Base-by-base conservation (phyloP, 805 yeast species). In the Kuraishia hungarica region DNA sequence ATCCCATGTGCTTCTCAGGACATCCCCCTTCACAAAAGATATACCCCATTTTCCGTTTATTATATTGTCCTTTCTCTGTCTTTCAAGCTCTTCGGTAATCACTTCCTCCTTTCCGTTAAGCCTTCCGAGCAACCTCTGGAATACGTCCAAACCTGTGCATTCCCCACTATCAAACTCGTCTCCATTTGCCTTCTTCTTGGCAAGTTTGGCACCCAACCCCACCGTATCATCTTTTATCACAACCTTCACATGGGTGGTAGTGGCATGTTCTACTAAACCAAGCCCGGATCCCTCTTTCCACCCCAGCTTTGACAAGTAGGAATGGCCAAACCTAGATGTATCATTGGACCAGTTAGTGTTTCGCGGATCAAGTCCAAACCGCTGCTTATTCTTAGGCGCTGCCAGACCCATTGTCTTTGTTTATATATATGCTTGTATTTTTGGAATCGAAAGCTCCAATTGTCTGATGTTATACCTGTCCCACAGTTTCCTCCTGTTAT, bases 321-420 rank as follows among this genome's bases (percentile, higher is more conserved):
- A 82, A 67, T 88, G 97, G 0, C 99, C 99, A 64, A 93, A 93
- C 53, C 97, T 72, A 2, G 76, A 74, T 0, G 86, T 83, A 63
- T 89, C 89, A 65, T 90, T 90, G 24, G 97, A 86, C 99, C 99
- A 93, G 58, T 83, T 80, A 1, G 97, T 92, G 65, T 93, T 93
- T 65, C 98, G 76, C 19, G 99, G 99, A 72, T 93, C 99, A 43
- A 78, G 71, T 11, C 98, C 97, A 67, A 92, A 86, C 64, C 94
- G 79, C 64, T 88, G 96, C 64, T 88, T 90, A 13, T 78, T 81
- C 65, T 84, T 86, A 5, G 86, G 77, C 11, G 89, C 97, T 50
- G 93, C 93, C 64, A 88, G 78, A 53, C 96, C 94, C 96, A 88
- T 88, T 21, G 17, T 57, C 10, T 29, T 11, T 35, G 19, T 39